phyloP scores from a whole-genome alignment of 2,329 filamentous ascomycete genomes.

The Ramichloridium luteum region DNA sequence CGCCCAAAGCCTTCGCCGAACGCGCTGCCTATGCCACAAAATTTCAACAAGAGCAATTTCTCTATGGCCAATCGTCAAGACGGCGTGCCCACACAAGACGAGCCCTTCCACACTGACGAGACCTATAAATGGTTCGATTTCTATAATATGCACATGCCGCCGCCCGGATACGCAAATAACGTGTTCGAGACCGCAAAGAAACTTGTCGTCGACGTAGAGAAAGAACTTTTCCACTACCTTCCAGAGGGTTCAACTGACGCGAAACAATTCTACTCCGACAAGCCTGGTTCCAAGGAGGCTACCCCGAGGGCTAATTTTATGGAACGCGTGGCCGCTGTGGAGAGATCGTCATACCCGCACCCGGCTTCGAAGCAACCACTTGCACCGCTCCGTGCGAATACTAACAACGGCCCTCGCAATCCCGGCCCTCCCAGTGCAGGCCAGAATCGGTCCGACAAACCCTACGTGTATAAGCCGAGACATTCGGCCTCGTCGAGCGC shows the following conservation, averaged over 20 bases:
- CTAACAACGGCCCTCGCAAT: constrained; percentile 8
- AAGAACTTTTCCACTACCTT: constrained; percentile 80
- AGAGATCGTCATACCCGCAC: constrained; percentile 18
- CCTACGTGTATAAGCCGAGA: constrained; percentile 29
- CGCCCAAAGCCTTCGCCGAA: constrained; percentile 63
- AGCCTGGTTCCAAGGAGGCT: constrained; percentile 49
- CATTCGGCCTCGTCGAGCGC: constrained; percentile 18
- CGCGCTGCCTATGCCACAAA: constrained; percentile 54
- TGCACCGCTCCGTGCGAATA: constrained; percentile 13
- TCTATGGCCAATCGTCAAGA: constrained; percentile 38
- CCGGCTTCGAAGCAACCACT: constrained; percentile 14
- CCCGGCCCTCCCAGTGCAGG: not conserved
- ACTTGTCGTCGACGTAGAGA: constrained; percentile 57
- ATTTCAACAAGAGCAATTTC: constrained; percentile 34
- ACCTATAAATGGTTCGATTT: constrained; percentile 54
- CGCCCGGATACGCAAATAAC: constrained; percentile 32
- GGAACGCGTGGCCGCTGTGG: constrained; percentile 46
- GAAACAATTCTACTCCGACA: constrained; percentile 79
- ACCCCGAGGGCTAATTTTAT: constrained; percentile 61
- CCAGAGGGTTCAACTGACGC: constrained; percentile 78
- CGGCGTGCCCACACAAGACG: constrained; percentile 36
- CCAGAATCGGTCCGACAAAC: constrained; percentile 16
- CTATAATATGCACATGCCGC: constrained; percentile 39
- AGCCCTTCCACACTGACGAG: constrained; percentile 35
- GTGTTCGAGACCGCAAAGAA: constrained; percentile 33